Evolutionary conservation across 2,329 filamentous ascomycete species (phyloP), one percentile per base, ranked within the genome.

Genomic region (Zasmidium angulare): DNA sequence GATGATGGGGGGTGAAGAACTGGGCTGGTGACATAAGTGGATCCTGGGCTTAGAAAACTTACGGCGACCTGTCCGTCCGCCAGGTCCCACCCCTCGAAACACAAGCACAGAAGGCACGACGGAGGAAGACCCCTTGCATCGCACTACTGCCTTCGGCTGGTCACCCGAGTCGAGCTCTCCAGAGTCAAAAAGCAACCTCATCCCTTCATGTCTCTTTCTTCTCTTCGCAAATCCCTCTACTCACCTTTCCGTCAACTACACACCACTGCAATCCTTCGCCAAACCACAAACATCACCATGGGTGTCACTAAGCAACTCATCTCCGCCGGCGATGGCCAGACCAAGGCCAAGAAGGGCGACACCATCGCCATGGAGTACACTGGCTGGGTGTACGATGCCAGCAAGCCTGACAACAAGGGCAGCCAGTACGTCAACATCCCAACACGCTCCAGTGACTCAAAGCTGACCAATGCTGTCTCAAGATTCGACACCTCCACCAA

Each of bases 401-500:
- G 72, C 64, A 78, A 85, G 74, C 76, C 83, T 19, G 81, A 85
- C 59, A 81, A 84, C 71, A 85, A 84, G 83, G 93, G 93, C 70
- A 77, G 75, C 23, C 73, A 91, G 92, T 96, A 80, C 71, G 88
- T 60, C 14, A 21, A 4, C 48, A 14, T n/a, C 12, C 12, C 24
- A 4, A 29, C 26, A 6, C 26, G 11, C 6, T 29, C 11, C 26
- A 29, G 11, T 4, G 11, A 29, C 26, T 11, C 26, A 11, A 29
- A 11, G 6, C 26, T 29, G 11, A 29, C 26, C 4, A 29, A 29
- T 29, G 6, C 26, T 29, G 6, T 12, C 17, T 14, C 19, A 68
- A 96, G 93, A 77, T 98, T 99, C 79, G 95, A 98, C 79, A 89
- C 87, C 62, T 96, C 93, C 19, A 82, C 88, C 65, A 87, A 86